phyloP scores from a whole-genome alignment of 495 filamentous ascomycete species.

The Penicillium salamii region DNA sequence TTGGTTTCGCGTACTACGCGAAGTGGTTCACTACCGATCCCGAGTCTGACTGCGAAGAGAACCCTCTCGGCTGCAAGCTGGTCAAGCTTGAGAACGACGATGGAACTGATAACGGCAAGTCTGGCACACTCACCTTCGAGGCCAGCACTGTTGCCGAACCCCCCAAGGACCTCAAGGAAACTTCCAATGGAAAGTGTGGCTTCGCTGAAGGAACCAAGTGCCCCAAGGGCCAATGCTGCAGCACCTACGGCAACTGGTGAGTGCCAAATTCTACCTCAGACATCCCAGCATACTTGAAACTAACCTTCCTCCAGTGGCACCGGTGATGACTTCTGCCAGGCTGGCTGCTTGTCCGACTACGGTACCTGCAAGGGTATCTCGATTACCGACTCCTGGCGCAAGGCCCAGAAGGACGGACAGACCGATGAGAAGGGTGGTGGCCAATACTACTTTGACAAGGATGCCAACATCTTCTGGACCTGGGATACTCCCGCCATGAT shows the following conservation, averaged over 20 bases:
- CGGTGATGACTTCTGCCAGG: slow-evolving; percentile 35
- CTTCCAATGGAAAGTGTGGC: slow-evolving; percentile 39
- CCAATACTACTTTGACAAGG: slow-evolving; percentile 64
- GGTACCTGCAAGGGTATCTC: slow-evolving; percentile 42
- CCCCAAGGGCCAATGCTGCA: slow-evolving; percentile 35
- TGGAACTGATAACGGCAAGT: slow-evolving; percentile 62
- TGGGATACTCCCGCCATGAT: slow-evolving; percentile 69
- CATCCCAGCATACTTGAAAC: not conserved
- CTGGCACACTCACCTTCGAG: slow-evolving; percentile 58
- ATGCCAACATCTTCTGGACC: slow-evolving; percentile 66
- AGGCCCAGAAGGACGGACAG: slow-evolving; percentile 50
- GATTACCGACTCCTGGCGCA: slow-evolving; percentile 40
- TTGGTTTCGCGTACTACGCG: slow-evolving; percentile 72
- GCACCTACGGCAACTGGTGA: slow-evolving; percentile 38
- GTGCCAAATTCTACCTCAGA: not conserved
- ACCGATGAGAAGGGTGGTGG: slow-evolving; percentile 61
- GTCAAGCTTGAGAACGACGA: slow-evolving; percentile 61
- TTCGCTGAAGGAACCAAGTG: slow-evolving; percentile 27
- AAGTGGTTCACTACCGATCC: slow-evolving; percentile 68
- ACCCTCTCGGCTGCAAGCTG: slow-evolving; percentile 61
- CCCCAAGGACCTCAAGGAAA: slow-evolving; percentile 44
- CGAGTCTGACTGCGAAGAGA: slow-evolving; percentile 36
- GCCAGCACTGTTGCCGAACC: slow-evolving; percentile 44
- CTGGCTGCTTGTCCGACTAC: slow-evolving; percentile 40
- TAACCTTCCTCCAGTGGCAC: slow-evolving; percentile 22